A percentile compares a stretch with the other conserved stretches of the same genome.
phyloP scores from a whole-genome alignment of 2,329 filamentous ascomycete species.

The Sphaceloma murrayae region DNA sequence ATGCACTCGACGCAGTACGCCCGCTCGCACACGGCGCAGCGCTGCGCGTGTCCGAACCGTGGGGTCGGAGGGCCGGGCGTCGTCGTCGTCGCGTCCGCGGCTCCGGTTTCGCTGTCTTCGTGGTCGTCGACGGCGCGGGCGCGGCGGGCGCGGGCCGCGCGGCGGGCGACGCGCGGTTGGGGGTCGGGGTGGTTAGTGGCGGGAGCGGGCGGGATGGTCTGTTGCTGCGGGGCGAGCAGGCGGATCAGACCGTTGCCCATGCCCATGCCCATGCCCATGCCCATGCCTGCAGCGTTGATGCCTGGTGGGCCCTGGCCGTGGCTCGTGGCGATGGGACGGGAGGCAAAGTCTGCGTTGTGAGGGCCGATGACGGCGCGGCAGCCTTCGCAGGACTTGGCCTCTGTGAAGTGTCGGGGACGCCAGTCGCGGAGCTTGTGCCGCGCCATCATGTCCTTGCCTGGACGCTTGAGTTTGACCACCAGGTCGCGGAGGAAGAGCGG shows the following conservation, averaged over 20 bases:
- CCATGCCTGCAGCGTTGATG: neutral
- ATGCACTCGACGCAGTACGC: slow-evolving; percentile 36
- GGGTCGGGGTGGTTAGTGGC: too few relatives aligned
- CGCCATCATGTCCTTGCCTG: slow-evolving; percentile 34
- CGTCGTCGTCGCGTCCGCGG: too few relatives aligned
- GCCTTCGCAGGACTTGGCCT: slow-evolving; percentile 30
- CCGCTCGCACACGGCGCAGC: slow-evolving; percentile 35
- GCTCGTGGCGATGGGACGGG: neutral
- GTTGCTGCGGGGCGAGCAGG: too few relatives aligned
- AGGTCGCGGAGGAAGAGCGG: slow-evolving; percentile 40
- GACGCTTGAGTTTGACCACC: slow-evolving; percentile 38
- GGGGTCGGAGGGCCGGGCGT: neutral
- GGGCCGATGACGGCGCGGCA: slow-evolving; percentile 35
- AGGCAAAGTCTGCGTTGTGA: slow-evolving; percentile 23
- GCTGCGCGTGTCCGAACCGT: slow-evolving; percentile 20
- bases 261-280: neutral
- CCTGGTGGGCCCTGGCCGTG: neutral
- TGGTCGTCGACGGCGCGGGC: neutral
- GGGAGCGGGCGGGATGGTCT: too few relatives aligned
- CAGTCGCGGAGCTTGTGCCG: slow-evolving; percentile 36
- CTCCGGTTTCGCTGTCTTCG: slow-evolving; percentile 1
- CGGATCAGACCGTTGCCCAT: slow-evolving; percentile 18
- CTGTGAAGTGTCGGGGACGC: slow-evolving; percentile 29
- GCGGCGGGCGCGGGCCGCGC: slow-evolving; percentile 10
- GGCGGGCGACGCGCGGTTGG: slow-evolving; percentile 1